A percentile compares a stretch with the other conserved stretches of the same genome.
phyloP scores from a whole-genome alignment of 2,329 filamentous ascomycete genomes.

The Kalaharituber pfeilii region DNA sequence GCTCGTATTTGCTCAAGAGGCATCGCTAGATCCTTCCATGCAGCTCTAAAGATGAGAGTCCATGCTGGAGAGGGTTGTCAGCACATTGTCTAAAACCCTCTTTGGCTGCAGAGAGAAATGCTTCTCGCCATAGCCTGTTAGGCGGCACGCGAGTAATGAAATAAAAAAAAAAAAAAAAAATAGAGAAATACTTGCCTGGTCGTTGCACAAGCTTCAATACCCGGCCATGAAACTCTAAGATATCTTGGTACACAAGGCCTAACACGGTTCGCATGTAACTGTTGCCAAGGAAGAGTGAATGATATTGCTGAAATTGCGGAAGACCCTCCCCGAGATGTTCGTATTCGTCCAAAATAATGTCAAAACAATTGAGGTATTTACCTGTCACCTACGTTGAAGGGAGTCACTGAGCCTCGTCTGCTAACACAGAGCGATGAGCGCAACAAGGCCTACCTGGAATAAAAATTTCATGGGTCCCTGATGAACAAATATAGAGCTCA shows the following conservation, averaged over 20 bases:
- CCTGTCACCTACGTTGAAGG: conserved; percentile 26
- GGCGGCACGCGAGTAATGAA: no score
- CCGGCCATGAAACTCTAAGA: conserved; percentile 28
- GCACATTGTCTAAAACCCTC: conserved; percentile 17
- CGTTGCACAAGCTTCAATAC: conserved; percentile 25
- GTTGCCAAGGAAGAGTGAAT: conserved; percentile 23
- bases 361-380: conserved; percentile 26
- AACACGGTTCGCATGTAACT: conserved; percentile 25
- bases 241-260: conserved; percentile 27
- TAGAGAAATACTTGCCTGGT: no score
- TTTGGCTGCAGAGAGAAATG: no score
- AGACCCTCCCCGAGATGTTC: conserved; percentile 28
- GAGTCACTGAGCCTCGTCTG: no score
- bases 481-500: neutral
- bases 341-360: conserved; percentile 28
- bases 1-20: conserved; percentile 22
- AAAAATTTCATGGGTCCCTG: conserved; percentile 28
- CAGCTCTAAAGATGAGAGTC: conserved; percentile 25
- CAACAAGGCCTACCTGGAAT: conserved; percentile 20
- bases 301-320: conserved; percentile 26
- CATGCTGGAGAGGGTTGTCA: conserved; percentile 24
- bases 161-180: no score
- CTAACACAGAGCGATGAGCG: no score
- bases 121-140: no score
- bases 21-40: no score